A percentile compares a stretch with the other conserved stretches of the same genome.
phyloP scores from a whole-genome alignment of 176 grass and related monocot species.

The Rhynchospora tenuis region DNA sequence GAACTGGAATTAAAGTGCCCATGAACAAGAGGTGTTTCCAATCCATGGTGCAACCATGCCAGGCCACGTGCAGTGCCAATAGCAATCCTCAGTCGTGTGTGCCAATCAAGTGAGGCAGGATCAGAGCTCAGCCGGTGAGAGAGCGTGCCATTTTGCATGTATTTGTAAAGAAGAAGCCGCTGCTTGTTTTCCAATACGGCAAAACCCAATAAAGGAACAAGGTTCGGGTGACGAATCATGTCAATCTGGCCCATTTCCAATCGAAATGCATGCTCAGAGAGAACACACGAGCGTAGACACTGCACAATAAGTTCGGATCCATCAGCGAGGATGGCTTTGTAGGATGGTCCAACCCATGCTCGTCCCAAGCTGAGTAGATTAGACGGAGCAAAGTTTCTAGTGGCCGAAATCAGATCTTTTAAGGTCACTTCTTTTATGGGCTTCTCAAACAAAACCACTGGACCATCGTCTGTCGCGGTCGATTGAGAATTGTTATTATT shows the following conservation, averaged over 20 bases:
- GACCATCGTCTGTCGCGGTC: too few relatives aligned
- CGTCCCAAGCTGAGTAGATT: too few relatives aligned
- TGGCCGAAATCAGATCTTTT: too few relatives aligned
- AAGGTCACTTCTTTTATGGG: too few relatives aligned
- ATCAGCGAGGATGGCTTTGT: too few relatives aligned
- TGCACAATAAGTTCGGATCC: background rate
- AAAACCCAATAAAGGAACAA: background rate
- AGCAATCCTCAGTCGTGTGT: background rate
- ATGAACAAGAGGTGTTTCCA: too few relatives aligned
- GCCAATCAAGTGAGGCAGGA: background rate
- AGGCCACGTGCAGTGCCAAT: background rate
- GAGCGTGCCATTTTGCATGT: background rate
- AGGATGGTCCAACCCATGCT: too few relatives aligned
- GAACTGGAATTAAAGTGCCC: too few relatives aligned
- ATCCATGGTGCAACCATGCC: background rate
- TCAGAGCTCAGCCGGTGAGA: background rate
- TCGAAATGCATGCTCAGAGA: background rate
- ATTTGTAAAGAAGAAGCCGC: background rate
- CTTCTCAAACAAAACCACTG: too few relatives aligned
- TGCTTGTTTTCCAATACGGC: background rate
- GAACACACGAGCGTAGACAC: background rate
- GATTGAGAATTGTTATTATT: too few relatives aligned
- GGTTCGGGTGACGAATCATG: background rate
- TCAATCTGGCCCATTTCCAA: background rate
- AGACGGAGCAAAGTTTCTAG: too few relatives aligned